Conservation (phyloP, 352 stramenopile species). For the Blastocystis sp. region DNA sequence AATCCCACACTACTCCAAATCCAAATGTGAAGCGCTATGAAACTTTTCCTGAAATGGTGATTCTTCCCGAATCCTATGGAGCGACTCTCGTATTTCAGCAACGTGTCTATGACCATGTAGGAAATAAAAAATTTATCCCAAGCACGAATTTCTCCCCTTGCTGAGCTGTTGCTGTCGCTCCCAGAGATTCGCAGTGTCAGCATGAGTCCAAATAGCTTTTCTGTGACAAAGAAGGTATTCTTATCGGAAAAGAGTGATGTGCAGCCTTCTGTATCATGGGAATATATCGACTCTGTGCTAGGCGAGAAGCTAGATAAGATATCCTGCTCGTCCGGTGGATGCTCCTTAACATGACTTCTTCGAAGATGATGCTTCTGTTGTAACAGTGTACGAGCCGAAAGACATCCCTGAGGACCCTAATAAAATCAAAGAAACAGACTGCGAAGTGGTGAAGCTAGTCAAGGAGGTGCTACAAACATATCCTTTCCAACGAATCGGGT, state of each 20-base stretch:
- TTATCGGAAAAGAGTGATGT: neutral
- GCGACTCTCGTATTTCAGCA: neutral
- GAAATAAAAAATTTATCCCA: conserved; percentile 11
- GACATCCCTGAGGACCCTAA: conserved; percentile 48
- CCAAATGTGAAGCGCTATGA: conserved; percentile 10
- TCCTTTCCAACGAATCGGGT: neutral
- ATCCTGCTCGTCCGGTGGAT: neutral
- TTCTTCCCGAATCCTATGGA: conserved; percentile 44
- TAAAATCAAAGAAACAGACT: conserved; percentile 30
- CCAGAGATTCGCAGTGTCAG: conserved; percentile 9
- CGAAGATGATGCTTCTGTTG: neutral
- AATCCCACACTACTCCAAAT: conserved; percentile 10
- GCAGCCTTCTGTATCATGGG: conserved; percentile 33
- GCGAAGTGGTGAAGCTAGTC: conserved; percentile 94
- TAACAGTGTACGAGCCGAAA: conserved; percentile 16
- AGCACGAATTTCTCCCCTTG: conserved; percentile 20
- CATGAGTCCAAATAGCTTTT: conserved; percentile 1
- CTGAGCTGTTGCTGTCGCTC: conserved; percentile 5
- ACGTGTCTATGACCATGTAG: neutral
- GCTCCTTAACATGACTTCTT: conserved; percentile 32
- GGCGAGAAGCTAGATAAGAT: conserved; percentile 24
- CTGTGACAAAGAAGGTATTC: conserved; percentile 3
- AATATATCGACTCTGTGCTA: conserved; percentile 24
- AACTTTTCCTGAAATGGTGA: conserved; percentile 33
- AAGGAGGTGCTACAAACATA: conserved; percentile 94